These are phyloP conservation scores for Colletotrichum zoysiae DNA, from an alignment of 2,329 filamentous ascomycete genomes.

Conservation along the genomic window DNA sequence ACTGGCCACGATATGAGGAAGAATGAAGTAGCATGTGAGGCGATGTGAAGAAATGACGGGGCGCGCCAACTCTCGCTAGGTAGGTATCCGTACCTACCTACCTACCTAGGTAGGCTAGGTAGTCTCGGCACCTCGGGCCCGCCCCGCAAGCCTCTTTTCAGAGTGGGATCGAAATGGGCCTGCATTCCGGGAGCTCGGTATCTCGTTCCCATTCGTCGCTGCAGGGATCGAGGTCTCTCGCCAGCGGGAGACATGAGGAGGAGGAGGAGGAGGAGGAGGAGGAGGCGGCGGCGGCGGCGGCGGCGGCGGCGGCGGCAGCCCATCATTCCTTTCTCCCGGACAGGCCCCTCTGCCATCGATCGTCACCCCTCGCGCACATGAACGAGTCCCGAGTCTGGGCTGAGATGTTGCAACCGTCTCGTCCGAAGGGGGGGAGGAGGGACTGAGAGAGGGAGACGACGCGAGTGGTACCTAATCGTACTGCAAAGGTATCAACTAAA, in stretches of 20 bases:
- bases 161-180: slow-evolving; percentile 3
- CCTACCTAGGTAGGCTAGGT: too few species aligned
- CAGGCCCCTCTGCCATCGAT: slow-evolving; percentile 15
- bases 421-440: background rate
- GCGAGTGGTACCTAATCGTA: background rate
- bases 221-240: background rate
- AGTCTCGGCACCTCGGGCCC: background rate
- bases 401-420: background rate
- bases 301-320: background rate
- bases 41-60: background rate
- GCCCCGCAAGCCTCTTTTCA: background rate
- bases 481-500: background rate
- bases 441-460: too few species aligned
- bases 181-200: slow-evolving; percentile 28
- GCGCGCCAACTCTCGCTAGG: background rate
- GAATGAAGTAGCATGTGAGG: background rate
- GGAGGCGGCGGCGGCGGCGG: background rate
- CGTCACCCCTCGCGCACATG: slow-evolving; percentile 6
- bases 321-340: background rate
- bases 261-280: too few species aligned
- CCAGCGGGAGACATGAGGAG: background rate
- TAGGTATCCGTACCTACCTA: too few species aligned
- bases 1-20: background rate
- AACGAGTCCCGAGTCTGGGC: background rate
- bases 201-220: slow-evolving; percentile 18